A percentile compares a stretch with the other conserved stretches of the same genome.
These are phyloP conservation scores for rapeseed (Brassica napus) DNA, from an alignment of 345 rosid species.

Conservation along the genomic window Da-Ae NC_063439.1:19235501-19236000, in stretches of 20 bases:
- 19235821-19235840: no score
- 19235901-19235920: no score
- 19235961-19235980: no score
- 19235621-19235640: neutral
- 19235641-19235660: conserved; percentile 5
- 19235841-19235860: no score
- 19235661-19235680: conserved; percentile 1
- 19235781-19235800: no score
- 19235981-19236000: no score
- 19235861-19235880: no score
- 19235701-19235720: neutral
- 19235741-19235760: neutral
- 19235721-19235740: neutral
- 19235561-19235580: conserved; percentile 5
- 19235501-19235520: neutral
- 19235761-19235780: no score
- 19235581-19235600: conserved; percentile 10
- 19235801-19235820: no score
- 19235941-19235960: no score
- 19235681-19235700: neutral
- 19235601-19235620: conserved; percentile 19
- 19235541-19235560: conserved; percentile 6
- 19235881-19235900: no score
- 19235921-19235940: no score
- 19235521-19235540: conserved; percentile 27